Percentiles rank a stretch among this genome's conserved stretches.
Conservation (phyloP, 108 stramenopile genomes). For the Skeletonema grethae region DNA sequence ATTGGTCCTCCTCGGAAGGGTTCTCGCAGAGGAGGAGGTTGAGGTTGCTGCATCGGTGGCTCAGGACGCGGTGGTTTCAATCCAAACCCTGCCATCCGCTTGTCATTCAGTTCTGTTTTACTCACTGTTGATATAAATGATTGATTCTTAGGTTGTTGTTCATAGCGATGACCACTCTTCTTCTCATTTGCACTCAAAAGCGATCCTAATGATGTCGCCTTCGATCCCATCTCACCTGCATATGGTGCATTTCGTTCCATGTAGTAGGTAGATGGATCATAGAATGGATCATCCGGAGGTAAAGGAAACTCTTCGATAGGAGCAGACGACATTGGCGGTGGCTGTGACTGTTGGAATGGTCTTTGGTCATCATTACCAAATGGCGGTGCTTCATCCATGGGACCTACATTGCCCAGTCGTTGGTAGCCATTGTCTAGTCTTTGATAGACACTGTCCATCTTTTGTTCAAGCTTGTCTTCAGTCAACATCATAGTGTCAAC, state of each 20-base stretch:
- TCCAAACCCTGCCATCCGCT: not conserved
- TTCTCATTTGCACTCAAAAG: not conserved
- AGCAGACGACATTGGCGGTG: slow-evolving; percentile 2
- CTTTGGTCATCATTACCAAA: not conserved
- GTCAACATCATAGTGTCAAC: slow-evolving; percentile 5
- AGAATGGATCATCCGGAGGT: not conserved
- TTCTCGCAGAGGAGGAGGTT: not conserved
- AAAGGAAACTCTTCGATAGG: not conserved
- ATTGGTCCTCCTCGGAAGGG: not conserved
- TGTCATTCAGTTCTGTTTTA: slow-evolving; percentile 7
- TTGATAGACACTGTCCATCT: slow-evolving; percentile 11
- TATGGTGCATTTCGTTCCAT: slow-evolving; percentile 2
- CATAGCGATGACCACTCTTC: slow-evolving; percentile 11
- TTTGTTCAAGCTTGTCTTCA: slow-evolving; percentile 5
- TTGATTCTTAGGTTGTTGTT: slow-evolving; percentile 16
- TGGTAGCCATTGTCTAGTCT: not conserved
- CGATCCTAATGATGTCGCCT: not conserved
- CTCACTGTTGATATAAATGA: slow-evolving; percentile 34
- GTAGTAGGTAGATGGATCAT: slow-evolving; percentile 1
- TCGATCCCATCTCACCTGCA: not conserved
- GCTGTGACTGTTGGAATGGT: not conserved
- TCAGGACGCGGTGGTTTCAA: not conserved
- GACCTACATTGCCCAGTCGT: not conserved
- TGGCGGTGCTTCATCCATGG: slow-evolving; percentile 2
- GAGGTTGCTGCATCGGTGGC: slow-evolving; percentile 6